Percentiles rank a stretch among this genome's conserved stretches.
phyloP scores from a whole-genome alignment of 805 yeast species.

The Saitoella complicata region DNA sequence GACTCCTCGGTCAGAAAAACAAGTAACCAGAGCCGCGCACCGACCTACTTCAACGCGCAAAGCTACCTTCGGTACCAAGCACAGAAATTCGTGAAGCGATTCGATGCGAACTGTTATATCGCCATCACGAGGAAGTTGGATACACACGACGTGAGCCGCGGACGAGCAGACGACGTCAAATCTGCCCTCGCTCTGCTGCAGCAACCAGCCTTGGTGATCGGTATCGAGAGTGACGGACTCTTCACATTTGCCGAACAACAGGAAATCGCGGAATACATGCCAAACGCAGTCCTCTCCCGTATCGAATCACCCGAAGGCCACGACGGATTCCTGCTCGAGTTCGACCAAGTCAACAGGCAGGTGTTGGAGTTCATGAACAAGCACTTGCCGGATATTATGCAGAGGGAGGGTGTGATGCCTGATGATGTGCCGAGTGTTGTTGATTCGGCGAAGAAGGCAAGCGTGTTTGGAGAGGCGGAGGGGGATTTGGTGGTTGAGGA shows the following conservation, averaged over 20 bases:
- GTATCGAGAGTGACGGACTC: conserved; percentile 81
- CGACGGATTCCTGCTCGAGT: conserved; percentile 88
- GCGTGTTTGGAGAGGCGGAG: conserved; percentile 69
- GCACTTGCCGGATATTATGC: conserved; percentile 44
- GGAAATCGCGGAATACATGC: conserved; percentile 57
- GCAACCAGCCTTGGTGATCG: conserved; percentile 73
- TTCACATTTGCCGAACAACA: conserved; percentile 89
- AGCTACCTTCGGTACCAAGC: conserved; percentile 91
- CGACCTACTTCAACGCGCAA: conserved; percentile 80
- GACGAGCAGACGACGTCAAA: conserved; percentile 33
- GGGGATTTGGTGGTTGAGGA: conserved; percentile 26
- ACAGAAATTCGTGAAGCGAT: conserved; percentile 69
- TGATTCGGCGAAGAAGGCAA: conserved; percentile 34
- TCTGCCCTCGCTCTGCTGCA: conserved; percentile 42
- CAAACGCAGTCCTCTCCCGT: conserved; percentile 48
- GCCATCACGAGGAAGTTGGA: conserved; percentile 86
- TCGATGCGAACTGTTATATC: conserved; percentile 94
- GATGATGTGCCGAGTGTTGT: conserved; percentile 13
- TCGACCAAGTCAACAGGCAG: conserved; percentile 58
- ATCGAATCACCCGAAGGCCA: conserved; percentile 92
- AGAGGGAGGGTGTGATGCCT: conserved; percentile 26
- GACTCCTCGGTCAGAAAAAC: conserved; percentile 5
- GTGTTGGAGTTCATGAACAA: conserved; percentile 48
- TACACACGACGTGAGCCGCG: conserved; percentile 86
- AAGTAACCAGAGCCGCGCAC: conserved; percentile 20